Percentiles rank a stretch among this genome's conserved stretches.
These are phyloP conservation scores for Pythium catenulatum DNA, from an alignment of 352 stramenopile species.

Conservation along the genomic window DNA sequence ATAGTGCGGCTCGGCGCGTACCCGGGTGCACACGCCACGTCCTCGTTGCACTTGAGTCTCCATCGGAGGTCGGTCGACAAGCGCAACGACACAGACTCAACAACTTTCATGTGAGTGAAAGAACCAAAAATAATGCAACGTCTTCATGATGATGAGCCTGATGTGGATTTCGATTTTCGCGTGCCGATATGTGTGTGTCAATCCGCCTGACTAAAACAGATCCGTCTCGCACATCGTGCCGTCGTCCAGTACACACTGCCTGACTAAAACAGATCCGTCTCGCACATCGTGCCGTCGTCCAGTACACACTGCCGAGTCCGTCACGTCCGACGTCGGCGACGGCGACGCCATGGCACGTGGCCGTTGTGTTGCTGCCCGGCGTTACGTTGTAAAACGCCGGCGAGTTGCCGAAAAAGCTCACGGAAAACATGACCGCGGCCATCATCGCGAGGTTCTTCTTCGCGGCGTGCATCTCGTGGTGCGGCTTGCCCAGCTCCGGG, in stretches of 20 bases:
- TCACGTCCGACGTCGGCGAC: slow-evolving; percentile 85
- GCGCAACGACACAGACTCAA: too few species aligned
- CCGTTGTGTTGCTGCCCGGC: slow-evolving; percentile 73
- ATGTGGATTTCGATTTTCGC: too few species aligned
- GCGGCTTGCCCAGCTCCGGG: slow-evolving; percentile 63
- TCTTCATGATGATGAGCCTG: too few species aligned
- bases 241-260: slow-evolving; percentile 53
- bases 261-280: slow-evolving; percentile 25
- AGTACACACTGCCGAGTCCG: slow-evolving; percentile 75
- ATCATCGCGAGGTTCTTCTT: slow-evolving; percentile 95
- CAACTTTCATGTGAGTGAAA: too few species aligned
- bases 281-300: slow-evolving; percentile 67
- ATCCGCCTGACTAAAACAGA: too few species aligned
- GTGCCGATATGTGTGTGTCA: too few species aligned
- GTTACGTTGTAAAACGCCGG: slow-evolving; percentile 86
- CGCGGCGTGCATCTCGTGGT: slow-evolving; percentile 87
- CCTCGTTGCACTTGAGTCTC: too few species aligned
- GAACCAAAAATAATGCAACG: too few species aligned
- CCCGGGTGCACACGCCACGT: too few species aligned
- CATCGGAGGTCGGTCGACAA: too few species aligned
- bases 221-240: slow-evolving; percentile 70
- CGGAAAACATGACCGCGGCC: slow-evolving; percentile 93
- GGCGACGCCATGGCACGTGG: slow-evolving; percentile 67
- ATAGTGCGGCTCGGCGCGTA: too few species aligned
- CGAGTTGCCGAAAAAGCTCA: slow-evolving; percentile 90